These are phyloP conservation scores for Thalassiosira sp. DNA, from an alignment of 352 stramenopile species.

Conservation along the genomic window DNA sequence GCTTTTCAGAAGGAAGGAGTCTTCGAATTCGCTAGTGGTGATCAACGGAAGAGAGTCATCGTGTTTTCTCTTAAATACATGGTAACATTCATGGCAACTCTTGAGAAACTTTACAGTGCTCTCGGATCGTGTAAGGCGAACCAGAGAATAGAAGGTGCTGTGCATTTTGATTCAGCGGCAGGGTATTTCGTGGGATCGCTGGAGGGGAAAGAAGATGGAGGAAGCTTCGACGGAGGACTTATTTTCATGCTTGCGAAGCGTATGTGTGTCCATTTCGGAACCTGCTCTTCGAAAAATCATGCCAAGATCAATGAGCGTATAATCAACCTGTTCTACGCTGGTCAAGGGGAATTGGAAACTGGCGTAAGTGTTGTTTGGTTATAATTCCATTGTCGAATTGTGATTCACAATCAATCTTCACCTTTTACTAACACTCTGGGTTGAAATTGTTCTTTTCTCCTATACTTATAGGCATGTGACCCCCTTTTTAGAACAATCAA, in stretches of 20 bases:
- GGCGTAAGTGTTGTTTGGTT: constrained; percentile 31
- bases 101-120: constrained; percentile 70
- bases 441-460: constrained; percentile 8
- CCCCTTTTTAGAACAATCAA: constrained; percentile 59
- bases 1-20: constrained; percentile 39
- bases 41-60: constrained; percentile 67
- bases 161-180: constrained; percentile 58
- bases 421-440: neutral
- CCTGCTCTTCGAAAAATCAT: constrained; percentile 58
- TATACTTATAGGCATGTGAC: constrained; percentile 58
- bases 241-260: constrained; percentile 73
- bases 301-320: constrained; percentile 69
- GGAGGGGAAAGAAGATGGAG: constrained; percentile 66
- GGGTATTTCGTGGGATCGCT: constrained; percentile 73
- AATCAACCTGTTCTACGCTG: constrained; percentile 69
- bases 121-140: constrained; percentile 59
- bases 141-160: constrained; percentile 6
- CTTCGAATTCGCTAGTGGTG: constrained; percentile 37
- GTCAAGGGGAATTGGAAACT: constrained; percentile 60
- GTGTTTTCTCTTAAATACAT: constrained; percentile 64
- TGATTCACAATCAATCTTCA: neutral
- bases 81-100: constrained; percentile 74
- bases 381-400: neutral
- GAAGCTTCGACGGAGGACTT: constrained; percentile 63
- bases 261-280: constrained; percentile 77